These are phyloP conservation scores for Fusarium sp. DNA, from an alignment of 2,329 filamentous ascomycete genomes.

Conservation along the genomic window DNA sequence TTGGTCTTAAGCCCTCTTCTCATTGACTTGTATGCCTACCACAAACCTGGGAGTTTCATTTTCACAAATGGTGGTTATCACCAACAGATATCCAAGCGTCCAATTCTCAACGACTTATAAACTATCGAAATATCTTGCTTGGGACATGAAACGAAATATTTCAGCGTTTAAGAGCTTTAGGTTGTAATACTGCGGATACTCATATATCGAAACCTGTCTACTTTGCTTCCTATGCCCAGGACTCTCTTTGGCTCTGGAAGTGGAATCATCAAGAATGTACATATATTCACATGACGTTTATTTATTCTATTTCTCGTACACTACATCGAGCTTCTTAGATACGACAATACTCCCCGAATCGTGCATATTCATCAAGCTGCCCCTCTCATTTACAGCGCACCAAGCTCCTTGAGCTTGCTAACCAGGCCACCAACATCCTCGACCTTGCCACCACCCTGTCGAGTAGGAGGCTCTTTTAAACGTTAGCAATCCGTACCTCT, in stretches of 20 bases:
- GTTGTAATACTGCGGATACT: neutral
- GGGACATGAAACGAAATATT: neutral
- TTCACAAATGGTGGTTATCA: neutral
- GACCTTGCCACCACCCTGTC: constrained; percentile 95
- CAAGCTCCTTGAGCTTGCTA: constrained; percentile 92
- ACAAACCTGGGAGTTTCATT: neutral
- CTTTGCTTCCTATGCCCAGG: neutral
- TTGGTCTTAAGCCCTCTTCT: neutral
- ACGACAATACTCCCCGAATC: neutral
- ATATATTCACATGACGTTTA: neutral
- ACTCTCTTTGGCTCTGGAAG: neutral
- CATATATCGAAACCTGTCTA: neutral
- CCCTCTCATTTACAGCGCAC: constrained; percentile 70
- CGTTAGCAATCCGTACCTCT: constrained; percentile 10
- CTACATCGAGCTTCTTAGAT: neutral
- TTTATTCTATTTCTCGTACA: neutral
- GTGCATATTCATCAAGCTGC: constrained; percentile 11
- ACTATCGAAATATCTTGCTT: neutral
- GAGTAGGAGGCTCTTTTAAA: constrained; percentile 75
- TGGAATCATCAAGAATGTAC: neutral
- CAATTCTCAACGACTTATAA: neutral
- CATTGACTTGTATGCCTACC: neutral
- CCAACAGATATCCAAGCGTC: neutral
- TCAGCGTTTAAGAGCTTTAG: neutral
- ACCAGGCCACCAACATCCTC: constrained; percentile 97